A percentile compares a stretch with the other conserved stretches of the same genome.
Conservation (phyloP, 2,329 filamentous ascomycete genomes). For the Biscogniauxia sp. region DNA sequence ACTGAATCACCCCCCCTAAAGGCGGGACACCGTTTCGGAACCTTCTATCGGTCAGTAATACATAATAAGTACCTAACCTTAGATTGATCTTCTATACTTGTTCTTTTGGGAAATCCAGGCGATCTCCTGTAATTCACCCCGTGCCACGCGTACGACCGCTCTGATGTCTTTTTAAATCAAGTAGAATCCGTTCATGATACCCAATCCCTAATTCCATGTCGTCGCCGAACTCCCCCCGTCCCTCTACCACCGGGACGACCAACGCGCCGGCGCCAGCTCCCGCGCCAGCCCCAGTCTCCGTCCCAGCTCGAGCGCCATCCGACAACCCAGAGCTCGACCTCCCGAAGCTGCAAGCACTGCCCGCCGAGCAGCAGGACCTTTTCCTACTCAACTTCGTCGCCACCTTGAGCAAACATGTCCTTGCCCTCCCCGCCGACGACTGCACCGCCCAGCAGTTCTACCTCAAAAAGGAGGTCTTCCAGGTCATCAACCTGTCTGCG, state of each 20-base stretch:
- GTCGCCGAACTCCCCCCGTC: conserved; percentile 31
- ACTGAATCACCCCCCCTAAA: neutral
- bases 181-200: conserved; percentile 14
- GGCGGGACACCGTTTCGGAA: conserved; percentile 2
- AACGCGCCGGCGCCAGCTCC: conserved; percentile 29
- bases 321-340: conserved; percentile 80
- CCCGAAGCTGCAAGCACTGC: conserved; percentile 81
- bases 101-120: neutral
- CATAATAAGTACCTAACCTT: neutral
- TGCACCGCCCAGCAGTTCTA: conserved; percentile 86
- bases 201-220: conserved; percentile 26
- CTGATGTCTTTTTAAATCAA: conserved; percentile 6
- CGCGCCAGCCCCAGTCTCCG: conserved; percentile 29
- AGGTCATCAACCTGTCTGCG: conserved; percentile 79
- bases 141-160: conserved; percentile 5
- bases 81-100: neutral
- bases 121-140: neutral
- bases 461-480: conserved; percentile 91
- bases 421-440: conserved; percentile 70
- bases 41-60: neutral
- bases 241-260: conserved; percentile 18
- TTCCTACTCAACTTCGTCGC: conserved; percentile 89
- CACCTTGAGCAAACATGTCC: conserved; percentile 76
- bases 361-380: conserved; percentile 92
- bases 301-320: conserved; percentile 26